Percentiles rank a stretch among this genome's conserved stretches.
phyloP scores from a whole-genome alignment of 2,329 filamentous ascomycete genomes.

The Monilinia fructigena region DNA sequence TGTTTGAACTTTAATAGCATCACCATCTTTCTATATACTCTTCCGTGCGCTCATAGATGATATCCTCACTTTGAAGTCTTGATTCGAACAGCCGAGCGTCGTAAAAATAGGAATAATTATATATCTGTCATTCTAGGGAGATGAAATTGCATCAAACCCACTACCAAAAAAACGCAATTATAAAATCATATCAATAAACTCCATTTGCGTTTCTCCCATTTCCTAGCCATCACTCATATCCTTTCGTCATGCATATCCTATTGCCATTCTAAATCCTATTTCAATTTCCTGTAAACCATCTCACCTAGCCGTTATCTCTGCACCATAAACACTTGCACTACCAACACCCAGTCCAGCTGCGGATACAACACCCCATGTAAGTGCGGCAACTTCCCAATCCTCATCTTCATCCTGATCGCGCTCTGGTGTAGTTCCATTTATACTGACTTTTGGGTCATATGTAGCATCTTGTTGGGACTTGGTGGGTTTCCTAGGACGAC shows the following conservation, averaged over 20 bases:
- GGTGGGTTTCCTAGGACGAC: slow-evolving; percentile 17
- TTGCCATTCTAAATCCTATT: not conserved
- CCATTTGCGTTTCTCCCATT: not conserved
- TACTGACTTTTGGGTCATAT: slow-evolving; percentile 38
- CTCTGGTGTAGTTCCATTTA: slow-evolving; percentile 35
- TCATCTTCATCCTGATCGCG: slow-evolving; percentile 46
- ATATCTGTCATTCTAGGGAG: not conserved
- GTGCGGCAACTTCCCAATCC: slow-evolving; percentile 49
- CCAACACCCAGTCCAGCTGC: slow-evolving; percentile 48
- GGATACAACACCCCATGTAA: slow-evolving; percentile 48
- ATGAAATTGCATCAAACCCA: not conserved
- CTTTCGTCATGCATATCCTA: not conserved
- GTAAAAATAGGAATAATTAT: not conserved
- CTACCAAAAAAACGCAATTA: not conserved
- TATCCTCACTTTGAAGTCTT: not conserved
- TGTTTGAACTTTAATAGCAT: not conserved
- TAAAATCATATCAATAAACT: not conserved
- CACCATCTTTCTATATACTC: not conserved
- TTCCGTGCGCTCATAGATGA: not conserved
- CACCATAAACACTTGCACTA: slow-evolving; percentile 49
- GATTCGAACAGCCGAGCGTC: not conserved
- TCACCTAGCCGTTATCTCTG: slow-evolving; percentile 39
- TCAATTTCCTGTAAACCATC: no score
- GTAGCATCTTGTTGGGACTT: slow-evolving; percentile 42
- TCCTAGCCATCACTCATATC: not conserved